Evolutionary conservation across 1,284 basidiomycete genomes (phyloP).

Genomic region (Phellopilus nigrolimitatus): DNA sequence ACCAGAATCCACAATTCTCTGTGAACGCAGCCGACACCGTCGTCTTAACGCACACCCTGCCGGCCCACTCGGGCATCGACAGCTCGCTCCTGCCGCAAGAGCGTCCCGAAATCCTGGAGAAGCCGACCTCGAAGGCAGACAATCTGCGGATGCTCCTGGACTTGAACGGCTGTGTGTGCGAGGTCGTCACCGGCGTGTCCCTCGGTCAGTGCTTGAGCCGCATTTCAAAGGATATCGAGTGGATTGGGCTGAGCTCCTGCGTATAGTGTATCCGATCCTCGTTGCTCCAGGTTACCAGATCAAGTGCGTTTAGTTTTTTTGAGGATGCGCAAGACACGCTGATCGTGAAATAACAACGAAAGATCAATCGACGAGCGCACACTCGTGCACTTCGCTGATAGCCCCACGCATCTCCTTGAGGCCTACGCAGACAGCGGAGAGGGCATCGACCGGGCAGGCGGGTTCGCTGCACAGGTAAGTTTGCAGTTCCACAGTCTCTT

Average conservation of each 20-base stretch:
- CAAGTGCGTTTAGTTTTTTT: slow-evolving; percentile 44
- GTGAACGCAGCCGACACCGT: slow-evolving; percentile 78
- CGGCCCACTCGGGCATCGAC: slow-evolving; percentile 47
- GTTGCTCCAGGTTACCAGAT: slow-evolving; percentile 83
- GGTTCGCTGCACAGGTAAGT: slow-evolving; percentile 88
- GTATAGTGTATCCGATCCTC: slow-evolving; percentile 74
- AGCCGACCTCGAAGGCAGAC: slow-evolving; percentile 76
- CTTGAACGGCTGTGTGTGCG: slow-evolving; percentile 79
- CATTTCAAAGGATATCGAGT: background rate
- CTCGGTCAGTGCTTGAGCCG: slow-evolving; percentile 47
- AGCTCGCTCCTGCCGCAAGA: slow-evolving; percentile 42
- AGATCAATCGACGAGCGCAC: slow-evolving; percentile 84
- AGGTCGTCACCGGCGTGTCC: slow-evolving; percentile 88
- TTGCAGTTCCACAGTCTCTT: background rate
- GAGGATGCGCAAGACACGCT: background rate
- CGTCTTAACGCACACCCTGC: slow-evolving; percentile 74
- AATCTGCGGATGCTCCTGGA: slow-evolving; percentile 87
- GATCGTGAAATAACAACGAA: background rate
- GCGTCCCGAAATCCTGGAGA: slow-evolving; percentile 80
- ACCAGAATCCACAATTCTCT: slow-evolving; percentile 1
- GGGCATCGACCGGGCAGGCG: slow-evolving; percentile 88
- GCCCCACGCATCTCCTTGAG: slow-evolving; percentile 57
- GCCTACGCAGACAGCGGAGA: slow-evolving; percentile 90
- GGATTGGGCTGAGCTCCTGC: background rate
- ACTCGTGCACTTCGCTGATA: slow-evolving; percentile 77